Base-by-base conservation (phyloP, 2,329 filamentous ascomycete genomes). In the Sporothrix pseudoabietina region DNA sequence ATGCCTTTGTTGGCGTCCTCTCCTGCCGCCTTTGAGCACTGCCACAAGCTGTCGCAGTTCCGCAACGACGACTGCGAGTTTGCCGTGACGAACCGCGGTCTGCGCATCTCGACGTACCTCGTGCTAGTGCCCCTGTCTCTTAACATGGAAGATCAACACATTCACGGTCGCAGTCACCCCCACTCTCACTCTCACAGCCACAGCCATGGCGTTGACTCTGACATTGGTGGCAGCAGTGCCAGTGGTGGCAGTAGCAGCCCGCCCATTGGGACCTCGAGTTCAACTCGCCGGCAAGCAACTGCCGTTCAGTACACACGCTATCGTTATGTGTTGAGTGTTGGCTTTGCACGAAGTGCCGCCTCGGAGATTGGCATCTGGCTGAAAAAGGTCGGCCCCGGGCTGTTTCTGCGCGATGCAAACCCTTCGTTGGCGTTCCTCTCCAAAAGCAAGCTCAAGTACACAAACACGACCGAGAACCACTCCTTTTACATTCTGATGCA, bases 11-110 rank as follows among this genome's bases (percentile, higher is more conserved):
- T 75, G 14, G 74, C 74, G 10, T 30, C 61, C n/a, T 73, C 71
- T n/a, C 74, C 74, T 0, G 68, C 61, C 26, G 59, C 71, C 4
- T 75, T 74, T 22, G 5, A 19, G 9, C 12, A 71, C 35, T 74
- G 73, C 63, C 63, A 69, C 55, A 16, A 55, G 19, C 54, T 71
- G 7, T n/a, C 63, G 26, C 59, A 49, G 30, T 74, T 75, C 54
- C 73, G 61, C 35, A 57, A 73, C 22, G 70, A 74, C 39, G 74
- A 76, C 54, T 70, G 52, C 22, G 75, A 75, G 52, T 74, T 75
- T 49, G 32, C 69, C 10, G 47, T 76, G 3, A 76, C 74, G 1
- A 76, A 75, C 57, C 73, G 73, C 26, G 75, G 75, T 12, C n/a
- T 76, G 69, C 74, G 72, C 57, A 72, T 76, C 57, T 66, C 57